Conservation (phyloP, 2,329 filamentous ascomycete genomes). For the Xylariaceae sp. region DNA sequence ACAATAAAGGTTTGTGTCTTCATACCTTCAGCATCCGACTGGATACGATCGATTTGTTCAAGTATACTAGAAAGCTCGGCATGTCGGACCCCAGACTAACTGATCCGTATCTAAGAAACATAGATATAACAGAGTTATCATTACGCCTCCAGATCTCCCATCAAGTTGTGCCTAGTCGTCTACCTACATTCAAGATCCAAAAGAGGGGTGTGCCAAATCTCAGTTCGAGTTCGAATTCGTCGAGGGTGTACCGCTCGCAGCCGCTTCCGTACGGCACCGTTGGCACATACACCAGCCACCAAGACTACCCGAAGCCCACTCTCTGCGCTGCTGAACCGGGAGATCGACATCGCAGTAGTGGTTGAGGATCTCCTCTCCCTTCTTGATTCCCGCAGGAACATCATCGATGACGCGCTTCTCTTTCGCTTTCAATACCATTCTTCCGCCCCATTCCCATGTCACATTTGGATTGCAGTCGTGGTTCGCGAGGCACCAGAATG, state of each 20-base stretch:
- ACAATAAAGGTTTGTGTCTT: too few species aligned
- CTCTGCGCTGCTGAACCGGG: conserved; percentile 71
- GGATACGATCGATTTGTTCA: not conserved
- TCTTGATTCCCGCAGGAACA: conserved; percentile 57
- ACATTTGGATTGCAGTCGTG: conserved; percentile 96
- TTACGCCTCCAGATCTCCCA: conserved; percentile 23
- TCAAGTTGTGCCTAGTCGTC: conserved; percentile 1
- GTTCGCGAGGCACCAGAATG: conserved; percentile 93
- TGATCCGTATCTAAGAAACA: conserved; percentile 14
- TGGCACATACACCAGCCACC: conserved; percentile 85
- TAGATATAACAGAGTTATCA: conserved; percentile 28
- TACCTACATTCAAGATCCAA: conserved; percentile 1
- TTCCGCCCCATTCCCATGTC: conserved; percentile 84
- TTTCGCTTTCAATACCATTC: conserved; percentile 64
- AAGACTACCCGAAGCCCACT: conserved; percentile 82
- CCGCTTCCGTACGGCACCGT: conserved; percentile 70
- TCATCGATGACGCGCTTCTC: conserved; percentile 51
- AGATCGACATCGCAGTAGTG: conserved; percentile 90
- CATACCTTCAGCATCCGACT: not conserved
- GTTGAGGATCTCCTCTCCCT: conserved; percentile 81
- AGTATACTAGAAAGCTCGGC: not conserved
- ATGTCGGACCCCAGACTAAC: not conserved
- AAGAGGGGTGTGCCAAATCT: not conserved
- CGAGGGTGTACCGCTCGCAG: conserved; percentile 22
- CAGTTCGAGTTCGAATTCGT: conserved; percentile 6